Evolutionary conservation across 495 filamentous ascomycete genomes (phyloP).

Genomic region (Xylaria longipes): DNA sequence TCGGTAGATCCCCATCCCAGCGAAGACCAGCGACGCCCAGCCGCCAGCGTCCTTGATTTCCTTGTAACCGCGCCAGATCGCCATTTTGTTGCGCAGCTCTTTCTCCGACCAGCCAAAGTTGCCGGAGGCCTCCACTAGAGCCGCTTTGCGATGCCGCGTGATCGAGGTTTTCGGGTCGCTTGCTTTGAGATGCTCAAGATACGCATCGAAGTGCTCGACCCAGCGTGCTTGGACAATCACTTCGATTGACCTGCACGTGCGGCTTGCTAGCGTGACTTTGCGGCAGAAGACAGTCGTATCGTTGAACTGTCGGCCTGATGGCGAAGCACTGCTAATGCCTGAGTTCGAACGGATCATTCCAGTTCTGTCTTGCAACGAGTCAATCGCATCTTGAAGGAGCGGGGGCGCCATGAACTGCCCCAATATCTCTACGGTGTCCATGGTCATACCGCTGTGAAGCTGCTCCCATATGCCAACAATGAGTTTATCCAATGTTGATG

Average conservation of each 20-base stretch:
- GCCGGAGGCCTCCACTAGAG: conserved; percentile 7
- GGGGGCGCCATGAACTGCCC: conserved; percentile 14
- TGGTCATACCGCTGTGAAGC: conserved; percentile 15
- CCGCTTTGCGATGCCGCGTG: conserved; percentile 19
- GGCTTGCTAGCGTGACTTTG: conserved; percentile 23
- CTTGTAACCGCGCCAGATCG: conserved; percentile 43
- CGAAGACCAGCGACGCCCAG: conserved; percentile 45
- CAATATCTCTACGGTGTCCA: conserved; percentile 11
- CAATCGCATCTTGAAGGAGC: neutral
- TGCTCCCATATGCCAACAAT: conserved; percentile 25
- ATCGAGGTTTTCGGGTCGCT: conserved; percentile 18
- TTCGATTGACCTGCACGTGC: conserved; percentile 23
- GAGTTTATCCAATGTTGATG: conserved; percentile 24
- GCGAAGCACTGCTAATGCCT: neutral
- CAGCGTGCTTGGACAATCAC: conserved; percentile 25
- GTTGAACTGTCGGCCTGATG: conserved; percentile 15
- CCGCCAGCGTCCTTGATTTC: conserved; percentile 41
- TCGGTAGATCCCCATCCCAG: conserved; percentile 43
- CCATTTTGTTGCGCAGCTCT: conserved; percentile 46
- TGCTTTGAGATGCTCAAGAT: conserved; percentile 19
- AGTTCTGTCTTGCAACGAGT: neutral
- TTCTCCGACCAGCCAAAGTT: conserved; percentile 37
- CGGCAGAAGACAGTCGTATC: conserved; percentile 24
- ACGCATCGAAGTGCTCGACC: conserved; percentile 26
- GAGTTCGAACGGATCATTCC: neutral